Conservation (phyloP, 768 basidiomycete genomes). For the Serpula lacrymans region DNA sequence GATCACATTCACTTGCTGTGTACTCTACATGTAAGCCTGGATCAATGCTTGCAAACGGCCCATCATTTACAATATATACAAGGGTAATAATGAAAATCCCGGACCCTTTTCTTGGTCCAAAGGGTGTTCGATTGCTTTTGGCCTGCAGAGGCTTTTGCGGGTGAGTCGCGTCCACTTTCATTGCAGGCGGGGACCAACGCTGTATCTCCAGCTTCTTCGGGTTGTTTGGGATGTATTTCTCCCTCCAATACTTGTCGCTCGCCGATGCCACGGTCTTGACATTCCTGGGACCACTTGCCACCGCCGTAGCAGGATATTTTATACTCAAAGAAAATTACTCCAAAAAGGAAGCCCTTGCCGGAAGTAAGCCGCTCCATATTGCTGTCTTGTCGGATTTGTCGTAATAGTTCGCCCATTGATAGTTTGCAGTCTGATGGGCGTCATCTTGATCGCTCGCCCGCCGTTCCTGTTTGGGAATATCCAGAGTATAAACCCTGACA, state of each 20-base stretch:
- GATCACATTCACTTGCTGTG: conserved; percentile 1
- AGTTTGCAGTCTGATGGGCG: conserved; percentile 71
- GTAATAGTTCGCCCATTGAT: background rate
- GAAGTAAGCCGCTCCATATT: conserved; percentile 28
- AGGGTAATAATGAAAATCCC: conserved; percentile 41
- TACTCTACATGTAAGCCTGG: conserved; percentile 2
- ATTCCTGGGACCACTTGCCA: conserved; percentile 68
- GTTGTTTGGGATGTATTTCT: conserved; percentile 65
- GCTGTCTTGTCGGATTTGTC: background rate
- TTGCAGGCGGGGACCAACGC: background rate
- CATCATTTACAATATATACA: background rate
- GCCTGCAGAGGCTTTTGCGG: conserved; percentile 61
- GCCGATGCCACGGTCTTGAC: conserved; percentile 77
- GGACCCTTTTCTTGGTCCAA: conserved; percentile 67
- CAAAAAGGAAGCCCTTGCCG: conserved; percentile 52
- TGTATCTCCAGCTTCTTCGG: conserved; percentile 58
- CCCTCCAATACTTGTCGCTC: conserved; percentile 70
- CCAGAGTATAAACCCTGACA: background rate
- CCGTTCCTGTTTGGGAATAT: conserved; percentile 60
- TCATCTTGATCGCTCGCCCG: conserved; percentile 80
- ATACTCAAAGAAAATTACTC: conserved; percentile 60
- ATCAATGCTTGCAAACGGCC: background rate
- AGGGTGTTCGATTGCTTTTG: conserved; percentile 58
- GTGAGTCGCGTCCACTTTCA: conserved; percentile 32
- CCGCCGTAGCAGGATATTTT: conserved; percentile 57